Evolutionary conservation across 441 rosid genomes (phyloP).

Genomic region (Pelargonium australe): DNA sequence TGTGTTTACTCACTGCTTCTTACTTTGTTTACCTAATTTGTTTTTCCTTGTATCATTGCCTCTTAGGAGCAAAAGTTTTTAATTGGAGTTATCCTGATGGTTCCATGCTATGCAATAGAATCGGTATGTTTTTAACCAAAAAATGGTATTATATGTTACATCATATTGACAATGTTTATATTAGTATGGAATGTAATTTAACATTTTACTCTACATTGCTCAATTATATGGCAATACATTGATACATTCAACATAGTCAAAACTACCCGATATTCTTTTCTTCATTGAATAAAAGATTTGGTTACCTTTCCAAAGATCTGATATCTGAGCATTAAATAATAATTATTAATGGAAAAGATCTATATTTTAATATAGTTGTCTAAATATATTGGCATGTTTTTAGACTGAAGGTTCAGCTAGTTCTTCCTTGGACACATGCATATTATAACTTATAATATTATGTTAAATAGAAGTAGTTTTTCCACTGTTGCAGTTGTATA

Average conservation of each 20-base stretch:
- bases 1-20: not conserved
- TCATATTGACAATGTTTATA: not conserved
- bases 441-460: not conserved
- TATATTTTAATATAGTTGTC: not conserved
- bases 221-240: not conserved
- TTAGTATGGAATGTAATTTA: not conserved
- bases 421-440: not conserved
- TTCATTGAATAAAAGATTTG: not conserved
- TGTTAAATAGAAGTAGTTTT: not conserved
- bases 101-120: conserved; percentile 90
- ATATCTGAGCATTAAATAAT: not conserved
- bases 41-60: conserved; percentile 10
- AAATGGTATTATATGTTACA: not conserved
- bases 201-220: not conserved
- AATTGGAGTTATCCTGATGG: conserved; percentile 97
- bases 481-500: not conserved
- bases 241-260: not conserved
- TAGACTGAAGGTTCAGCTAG: not conserved
- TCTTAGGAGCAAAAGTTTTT: conserved; percentile 94
- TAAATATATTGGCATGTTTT: conserved; percentile 1
- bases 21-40: not conserved
- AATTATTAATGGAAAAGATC: not conserved
- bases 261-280: not conserved
- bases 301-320: not conserved
- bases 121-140: conserved; percentile 49